Evolutionary conservation across 2,329 filamentous ascomycete species (phyloP), one percentile per base, ranked within the genome.

Genomic region (Bimuria novae-zelandiae): DNA sequence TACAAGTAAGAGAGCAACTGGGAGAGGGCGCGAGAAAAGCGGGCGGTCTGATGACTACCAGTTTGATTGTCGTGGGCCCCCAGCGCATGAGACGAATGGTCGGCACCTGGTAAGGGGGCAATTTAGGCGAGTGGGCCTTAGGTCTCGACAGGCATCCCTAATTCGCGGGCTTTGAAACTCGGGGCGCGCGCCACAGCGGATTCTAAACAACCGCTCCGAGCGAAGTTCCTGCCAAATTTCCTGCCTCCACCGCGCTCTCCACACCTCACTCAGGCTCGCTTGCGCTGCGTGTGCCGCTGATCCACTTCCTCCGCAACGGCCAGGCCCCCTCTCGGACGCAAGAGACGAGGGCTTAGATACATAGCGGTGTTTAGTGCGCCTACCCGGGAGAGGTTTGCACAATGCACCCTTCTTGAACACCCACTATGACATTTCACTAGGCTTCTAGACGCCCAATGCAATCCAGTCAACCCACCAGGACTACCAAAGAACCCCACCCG

Each of bases 121-220:
- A n/a, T n/a, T 7, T 11, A 22, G 25, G 40, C 27, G n/a, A 33
- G 40, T 16, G 45, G 25, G 12, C 19, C 25, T 30, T 25, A 54
- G 16, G 50, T 29, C 21, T 39, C 29, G 21, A 30, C 19, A 14
- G 17, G 16, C 19, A 32, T 23, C 41, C 25, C 41, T 33, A 10
- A 50, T 51, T 51, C 33, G 52, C 53, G 53, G 53, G 25, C 39
- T 33, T 27, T 56, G 53, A 55, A 55, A 55, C 52, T 30, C 22
- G 43, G 30, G 33, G 27, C 8, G n/a, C 12, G 46, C 43, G 47
- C 47, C 35, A 51, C 47, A 39, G 36, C 52, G 36, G 41, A 43
- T 21, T 43, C 25, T 16, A 46, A 46, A 46, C 33, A 23, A 27
- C 43, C 44, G 53, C 49, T 52, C 53, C 53, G 49, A 55, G 49